These are phyloP conservation scores for Nakaseomyces nivariensis DNA, from an alignment of 1,139 yeast genomes.

Conservation along the genomic window DNA sequence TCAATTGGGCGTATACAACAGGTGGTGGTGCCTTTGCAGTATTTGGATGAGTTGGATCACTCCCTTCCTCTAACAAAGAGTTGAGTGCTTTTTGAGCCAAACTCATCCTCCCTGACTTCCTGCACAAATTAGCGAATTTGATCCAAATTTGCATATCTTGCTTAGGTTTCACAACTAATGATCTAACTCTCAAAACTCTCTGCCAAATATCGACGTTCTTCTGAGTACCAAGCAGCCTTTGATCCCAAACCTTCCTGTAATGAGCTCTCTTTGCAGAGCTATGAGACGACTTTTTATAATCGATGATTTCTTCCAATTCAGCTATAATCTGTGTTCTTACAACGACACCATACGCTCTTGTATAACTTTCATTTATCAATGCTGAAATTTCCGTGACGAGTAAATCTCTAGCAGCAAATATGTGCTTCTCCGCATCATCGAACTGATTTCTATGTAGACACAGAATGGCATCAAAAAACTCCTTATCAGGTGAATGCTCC, in stretches of 20 bases:
- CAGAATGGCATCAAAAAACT: constrained; percentile 86
- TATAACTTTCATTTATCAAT: constrained; percentile 87
- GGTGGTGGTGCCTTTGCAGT: constrained; percentile 88
- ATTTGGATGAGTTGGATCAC: constrained; percentile 40
- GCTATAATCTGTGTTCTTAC: constrained; percentile 97
- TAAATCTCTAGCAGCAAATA: constrained; percentile 75
- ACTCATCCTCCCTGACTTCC: constrained; percentile 87
- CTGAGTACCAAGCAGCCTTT: constrained; percentile 85
- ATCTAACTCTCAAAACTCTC: constrained; percentile 84
- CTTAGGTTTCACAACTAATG: constrained; percentile 90
- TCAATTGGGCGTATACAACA: constrained; percentile 92
- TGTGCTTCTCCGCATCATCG: constrained; percentile 71
- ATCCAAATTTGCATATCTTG: constrained; percentile 99
- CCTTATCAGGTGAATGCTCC: constrained; percentile 84
- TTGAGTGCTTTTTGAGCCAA: constrained; percentile 88
- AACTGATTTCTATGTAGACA: constrained; percentile 80
- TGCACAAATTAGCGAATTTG: constrained; percentile 89
- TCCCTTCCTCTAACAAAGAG: constrained; percentile 50
- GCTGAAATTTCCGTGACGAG: constrained; percentile 92
- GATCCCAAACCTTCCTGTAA: constrained; percentile 90
- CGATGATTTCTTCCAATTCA: constrained; percentile 89
- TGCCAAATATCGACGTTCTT: constrained; percentile 98
- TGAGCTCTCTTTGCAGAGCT: constrained; percentile 68
- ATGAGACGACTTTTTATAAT: constrained; percentile 75
- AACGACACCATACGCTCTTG: constrained; percentile 93